A percentile compares a stretch with the other conserved stretches of the same genome.
These are phyloP conservation scores for Bocquillonia castaneifolia DNA, from an alignment of 441 rosid genomes.

Conservation along the genomic window DNA sequence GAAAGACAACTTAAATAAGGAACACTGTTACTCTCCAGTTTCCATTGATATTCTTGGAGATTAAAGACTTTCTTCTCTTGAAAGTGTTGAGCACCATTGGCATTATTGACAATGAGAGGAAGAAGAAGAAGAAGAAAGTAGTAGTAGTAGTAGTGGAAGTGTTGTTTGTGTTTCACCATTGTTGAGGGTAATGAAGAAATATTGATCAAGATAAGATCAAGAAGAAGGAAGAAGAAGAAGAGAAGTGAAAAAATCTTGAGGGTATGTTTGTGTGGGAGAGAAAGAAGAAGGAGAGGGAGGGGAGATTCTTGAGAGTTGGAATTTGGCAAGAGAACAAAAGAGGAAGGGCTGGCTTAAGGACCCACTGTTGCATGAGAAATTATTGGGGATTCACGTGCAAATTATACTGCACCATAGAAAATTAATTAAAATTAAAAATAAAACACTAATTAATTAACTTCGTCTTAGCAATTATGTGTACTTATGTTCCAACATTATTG, in stretches of 20 bases:
- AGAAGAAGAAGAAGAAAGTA: constrained; percentile 21
- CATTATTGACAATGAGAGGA: constrained; percentile 19
- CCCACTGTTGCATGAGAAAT: constrained; percentile 74
- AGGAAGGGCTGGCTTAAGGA: constrained; percentile 53
- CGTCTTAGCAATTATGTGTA: too few species aligned
- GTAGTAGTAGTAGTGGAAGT: constrained; percentile 13
- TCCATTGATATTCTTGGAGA: constrained; percentile 41
- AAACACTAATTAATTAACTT: neutral
- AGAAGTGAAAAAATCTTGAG: constrained; percentile 4
- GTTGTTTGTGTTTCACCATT: constrained; percentile 31
- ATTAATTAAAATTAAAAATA: neutral
- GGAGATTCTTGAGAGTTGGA: constrained; percentile 63
- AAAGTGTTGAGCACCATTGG: constrained; percentile 29
- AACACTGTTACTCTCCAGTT: constrained; percentile 12
- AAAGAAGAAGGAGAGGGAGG: constrained; percentile 16
- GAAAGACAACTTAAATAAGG: constrained; percentile 40
- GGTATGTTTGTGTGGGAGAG: neutral
- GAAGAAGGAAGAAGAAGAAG: neutral
- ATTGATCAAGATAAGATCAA: neutral
- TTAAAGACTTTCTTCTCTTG: constrained; percentile 42
- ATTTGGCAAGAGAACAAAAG: constrained; percentile 76
- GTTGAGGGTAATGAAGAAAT: constrained; percentile 5
- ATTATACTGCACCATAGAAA: constrained; percentile 20
- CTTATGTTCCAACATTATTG: too few species aligned
- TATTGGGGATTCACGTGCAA: constrained; percentile 85